A percentile compares a stretch with the other conserved stretches of the same genome.
These are phyloP conservation scores for Magnaporthiopsis rhizophila DNA, from an alignment of 2,329 filamentous ascomycete species.

Conservation along the genomic window DNA sequence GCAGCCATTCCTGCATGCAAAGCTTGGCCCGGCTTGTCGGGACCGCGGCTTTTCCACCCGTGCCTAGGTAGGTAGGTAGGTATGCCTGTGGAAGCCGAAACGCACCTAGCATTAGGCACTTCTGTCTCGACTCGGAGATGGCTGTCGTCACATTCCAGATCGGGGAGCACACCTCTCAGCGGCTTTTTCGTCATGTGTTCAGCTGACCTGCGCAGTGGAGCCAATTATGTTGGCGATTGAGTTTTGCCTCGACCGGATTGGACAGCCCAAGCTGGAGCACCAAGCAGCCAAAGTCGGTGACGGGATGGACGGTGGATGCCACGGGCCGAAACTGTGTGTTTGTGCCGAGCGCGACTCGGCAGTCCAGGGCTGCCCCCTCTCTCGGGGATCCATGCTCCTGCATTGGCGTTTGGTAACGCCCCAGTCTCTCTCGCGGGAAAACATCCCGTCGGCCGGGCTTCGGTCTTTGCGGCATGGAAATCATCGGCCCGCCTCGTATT, in stretches of 20 bases:
- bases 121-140: background rate
- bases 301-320: background rate
- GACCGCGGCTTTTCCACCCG: background rate
- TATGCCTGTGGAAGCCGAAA: background rate
- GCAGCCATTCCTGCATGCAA: no score
- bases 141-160: constrained; percentile 2
- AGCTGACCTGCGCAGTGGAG: background rate
- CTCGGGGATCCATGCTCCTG: background rate
- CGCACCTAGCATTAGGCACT: background rate
- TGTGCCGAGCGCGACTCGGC: background rate
- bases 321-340: background rate
- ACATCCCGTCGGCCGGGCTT: background rate
- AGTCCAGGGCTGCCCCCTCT: background rate
- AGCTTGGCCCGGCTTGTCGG: no score
- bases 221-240: background rate
- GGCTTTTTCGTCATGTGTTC: background rate
- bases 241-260: background rate
- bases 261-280: background rate
- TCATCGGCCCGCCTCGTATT: background rate
- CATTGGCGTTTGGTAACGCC: background rate
- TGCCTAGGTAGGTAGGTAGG: no score
- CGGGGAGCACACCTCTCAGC: background rate
- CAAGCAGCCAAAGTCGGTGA: background rate
- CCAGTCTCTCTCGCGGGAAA: background rate
- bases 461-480: background rate